phyloP scores from a whole-genome alignment of 2,329 filamentous ascomycete genomes.

The Pseudogymnoascus sp. region DNA sequence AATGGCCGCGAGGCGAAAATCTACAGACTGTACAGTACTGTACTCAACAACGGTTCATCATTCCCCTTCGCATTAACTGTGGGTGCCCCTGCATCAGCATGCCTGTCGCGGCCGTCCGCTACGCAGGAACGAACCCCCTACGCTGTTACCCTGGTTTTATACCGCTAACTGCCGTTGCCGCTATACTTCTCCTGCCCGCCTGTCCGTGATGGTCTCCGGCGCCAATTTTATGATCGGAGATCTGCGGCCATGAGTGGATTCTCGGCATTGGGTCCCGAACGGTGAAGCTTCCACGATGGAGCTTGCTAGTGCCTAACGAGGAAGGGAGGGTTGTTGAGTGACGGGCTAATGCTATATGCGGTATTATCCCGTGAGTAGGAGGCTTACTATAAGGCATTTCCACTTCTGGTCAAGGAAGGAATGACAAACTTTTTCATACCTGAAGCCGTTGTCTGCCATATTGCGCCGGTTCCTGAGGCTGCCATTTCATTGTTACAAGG shows the following conservation, averaged over 20 bases:
- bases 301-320: neutral
- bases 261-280: neutral
- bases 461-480: neutral
- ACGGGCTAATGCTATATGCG: neutral
- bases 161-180: neutral
- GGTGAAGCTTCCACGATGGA: slow-evolving; percentile 1
- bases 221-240: neutral
- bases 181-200: neutral
- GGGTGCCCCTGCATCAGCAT: neutral
- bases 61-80: neutral
- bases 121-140: neutral
- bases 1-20: neutral
- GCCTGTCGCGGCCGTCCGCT: neutral
- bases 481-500: neutral
- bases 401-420: neutral
- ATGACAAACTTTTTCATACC: neutral
- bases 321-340: neutral
- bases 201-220: neutral
- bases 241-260: neutral
- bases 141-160: neutral
- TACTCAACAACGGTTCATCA: too few species aligned
- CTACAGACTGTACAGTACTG: neutral
- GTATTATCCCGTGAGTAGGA: neutral
- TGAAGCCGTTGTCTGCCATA: neutral
- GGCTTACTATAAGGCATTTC: neutral